A percentile compares a stretch with the other conserved stretches of the same genome.
These are phyloP conservation scores for Geotrichum carabidarum DNA, from an alignment of 1,139 yeast species.

Conservation along the genomic window DNA sequence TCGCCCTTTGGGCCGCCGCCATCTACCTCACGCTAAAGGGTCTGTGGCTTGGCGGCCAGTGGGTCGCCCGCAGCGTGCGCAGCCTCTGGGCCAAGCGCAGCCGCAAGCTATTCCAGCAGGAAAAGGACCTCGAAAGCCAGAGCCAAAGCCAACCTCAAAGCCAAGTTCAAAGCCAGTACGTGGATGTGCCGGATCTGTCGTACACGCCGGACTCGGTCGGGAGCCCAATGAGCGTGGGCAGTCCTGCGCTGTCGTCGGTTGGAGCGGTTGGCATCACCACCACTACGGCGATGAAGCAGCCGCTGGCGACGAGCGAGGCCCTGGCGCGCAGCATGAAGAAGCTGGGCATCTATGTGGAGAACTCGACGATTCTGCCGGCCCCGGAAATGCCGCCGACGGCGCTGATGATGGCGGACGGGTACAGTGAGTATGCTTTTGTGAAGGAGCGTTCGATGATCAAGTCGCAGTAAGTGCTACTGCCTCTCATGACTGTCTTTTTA, in stretches of 20 bases:
- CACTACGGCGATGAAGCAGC: background rate
- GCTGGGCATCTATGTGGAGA: conserved; percentile 16
- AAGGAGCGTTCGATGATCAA: conserved; percentile 10
- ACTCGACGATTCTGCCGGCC: conserved; percentile 5
- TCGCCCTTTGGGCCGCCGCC: conserved; percentile 16
- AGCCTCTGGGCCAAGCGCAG: conserved; percentile 2
- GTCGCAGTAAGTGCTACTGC: background rate
- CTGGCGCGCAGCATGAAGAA: conserved; percentile 18
- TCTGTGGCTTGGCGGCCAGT: background rate
- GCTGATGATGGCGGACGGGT: conserved; percentile 1
- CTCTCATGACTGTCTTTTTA: background rate
- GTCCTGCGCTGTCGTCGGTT: conserved; percentile 11
- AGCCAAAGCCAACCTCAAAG: background rate
- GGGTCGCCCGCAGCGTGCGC: conserved; percentile 4
- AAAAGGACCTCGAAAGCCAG: conserved; percentile 16
- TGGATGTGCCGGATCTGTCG: conserved; percentile 10
- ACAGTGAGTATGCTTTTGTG: conserved; percentile 1
- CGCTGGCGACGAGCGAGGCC: conserved; percentile 11
- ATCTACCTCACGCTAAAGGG: conserved; percentile 11
- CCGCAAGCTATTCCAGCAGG: background rate
- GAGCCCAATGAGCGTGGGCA: conserved; percentile 12
- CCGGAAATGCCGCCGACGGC: background rate
- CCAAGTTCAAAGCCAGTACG: background rate
- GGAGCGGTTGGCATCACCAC: too few species aligned
- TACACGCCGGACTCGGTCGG: conserved; percentile 16